Percentiles rank a stretch among this genome's conserved stretches.
Evolutionary conservation across 106 monocot genomes (phyloP).

Genomic region (Alisma plantagoaquatica): DNA sequence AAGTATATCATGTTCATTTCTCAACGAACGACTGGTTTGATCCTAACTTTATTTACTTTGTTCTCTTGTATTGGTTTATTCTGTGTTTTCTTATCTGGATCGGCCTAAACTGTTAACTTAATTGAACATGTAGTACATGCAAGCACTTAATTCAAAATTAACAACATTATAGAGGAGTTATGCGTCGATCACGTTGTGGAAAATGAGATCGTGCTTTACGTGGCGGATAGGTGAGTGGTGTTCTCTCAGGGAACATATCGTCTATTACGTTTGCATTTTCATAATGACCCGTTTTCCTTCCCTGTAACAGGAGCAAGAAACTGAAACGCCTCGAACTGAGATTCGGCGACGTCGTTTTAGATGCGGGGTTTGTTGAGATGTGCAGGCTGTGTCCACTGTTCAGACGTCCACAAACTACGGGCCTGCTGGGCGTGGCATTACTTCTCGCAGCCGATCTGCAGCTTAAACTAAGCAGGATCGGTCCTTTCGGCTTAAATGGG

Average conservation of each 20-base stretch:
- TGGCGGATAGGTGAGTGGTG: background rate
- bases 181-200: background rate
- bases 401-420: background rate
- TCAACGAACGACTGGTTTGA: too few relatives aligned
- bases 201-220: background rate
- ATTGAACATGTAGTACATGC: too few relatives aligned
- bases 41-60: too few relatives aligned
- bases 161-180: background rate
- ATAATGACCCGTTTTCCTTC: background rate
- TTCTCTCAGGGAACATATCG: too few relatives aligned
- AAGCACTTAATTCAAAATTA: too few relatives aligned
- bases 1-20: too few relatives aligned
- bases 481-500: too few relatives aligned
- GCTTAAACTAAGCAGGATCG: too few relatives aligned
- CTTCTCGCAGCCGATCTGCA: constrained; percentile 3
- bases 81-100: too few relatives aligned
- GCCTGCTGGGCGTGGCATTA: background rate
- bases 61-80: too few relatives aligned
- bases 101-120: too few relatives aligned
- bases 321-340: constrained; percentile 1
- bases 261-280: background rate
- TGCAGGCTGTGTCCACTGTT: background rate
- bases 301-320: background rate
- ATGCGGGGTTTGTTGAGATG: background rate
- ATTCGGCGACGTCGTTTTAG: background rate